These are phyloP conservation scores for Dothideomycetes sp. DNA, from an alignment of 2,329 filamentous ascomycete species.

Conservation along the genomic window DNA sequence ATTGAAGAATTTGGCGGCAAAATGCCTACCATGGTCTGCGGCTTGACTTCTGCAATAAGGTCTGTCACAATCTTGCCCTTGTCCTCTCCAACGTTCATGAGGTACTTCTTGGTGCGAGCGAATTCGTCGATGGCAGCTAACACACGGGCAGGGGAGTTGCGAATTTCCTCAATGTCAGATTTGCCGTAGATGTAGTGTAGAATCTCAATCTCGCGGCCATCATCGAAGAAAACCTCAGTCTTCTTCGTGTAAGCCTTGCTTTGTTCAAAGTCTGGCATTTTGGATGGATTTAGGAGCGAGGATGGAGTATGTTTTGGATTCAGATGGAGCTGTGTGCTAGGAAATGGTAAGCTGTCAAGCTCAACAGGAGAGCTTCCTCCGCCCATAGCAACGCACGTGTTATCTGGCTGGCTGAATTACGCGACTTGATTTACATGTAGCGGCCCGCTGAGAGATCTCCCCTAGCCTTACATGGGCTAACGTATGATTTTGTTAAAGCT, in stretches of 20 bases:
- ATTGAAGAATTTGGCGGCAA: constrained; percentile 1
- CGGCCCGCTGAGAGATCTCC: neutral
- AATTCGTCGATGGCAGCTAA: constrained; percentile 62
- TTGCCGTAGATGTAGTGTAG: constrained; percentile 57
- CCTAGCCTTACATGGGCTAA: too few relatives aligned
- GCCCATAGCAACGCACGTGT: neutral
- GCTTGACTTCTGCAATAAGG: constrained; percentile 56
- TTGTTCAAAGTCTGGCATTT: constrained; percentile 23
- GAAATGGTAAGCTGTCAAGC: neutral
- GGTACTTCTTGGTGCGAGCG: constrained; percentile 52
- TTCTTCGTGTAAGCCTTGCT: constrained; percentile 37
- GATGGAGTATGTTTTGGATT: too few relatives aligned
- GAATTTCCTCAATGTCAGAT: constrained; percentile 50
- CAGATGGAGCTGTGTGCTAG: too few relatives aligned
- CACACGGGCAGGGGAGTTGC: constrained; percentile 52
- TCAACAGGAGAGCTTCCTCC: neutral
- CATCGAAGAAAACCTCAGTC: constrained; percentile 43
- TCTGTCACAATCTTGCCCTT: constrained; percentile 63
- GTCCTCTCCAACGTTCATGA: constrained; percentile 70
- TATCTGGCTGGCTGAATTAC: too few relatives aligned
- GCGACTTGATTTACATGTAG: neutral
- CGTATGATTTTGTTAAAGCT: neutral
- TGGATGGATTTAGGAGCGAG: constrained; percentile 1
- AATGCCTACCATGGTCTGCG: constrained; percentile 48
- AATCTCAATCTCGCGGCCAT: constrained; percentile 64